Percentiles rank a stretch among this genome's conserved stretches.
These are phyloP conservation scores for Gentiana dahurica DNA, from an alignment of 257 asterid species.

Conservation along the genomic window DNA sequence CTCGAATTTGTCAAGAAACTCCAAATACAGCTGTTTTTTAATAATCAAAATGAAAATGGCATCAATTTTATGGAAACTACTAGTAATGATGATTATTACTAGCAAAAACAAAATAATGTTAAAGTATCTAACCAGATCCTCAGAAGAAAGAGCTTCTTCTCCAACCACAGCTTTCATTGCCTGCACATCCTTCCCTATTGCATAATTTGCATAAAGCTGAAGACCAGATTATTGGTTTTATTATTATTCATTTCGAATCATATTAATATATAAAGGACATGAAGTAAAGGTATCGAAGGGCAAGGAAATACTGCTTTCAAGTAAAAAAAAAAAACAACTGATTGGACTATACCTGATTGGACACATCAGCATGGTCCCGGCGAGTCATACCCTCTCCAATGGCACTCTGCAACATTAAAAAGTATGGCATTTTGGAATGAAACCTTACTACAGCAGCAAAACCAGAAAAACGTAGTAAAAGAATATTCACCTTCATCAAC, in stretches of 20 bases:
- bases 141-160: conserved; percentile 48
- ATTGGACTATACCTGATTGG: conserved; percentile 57
- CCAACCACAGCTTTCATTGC: conserved; percentile 56
- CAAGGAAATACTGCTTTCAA: too few species aligned
- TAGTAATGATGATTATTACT: not conserved
- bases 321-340: not conserved
- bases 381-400: conserved; percentile 99
- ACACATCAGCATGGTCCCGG: conserved; percentile 91
- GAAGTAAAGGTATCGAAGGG: too few species aligned
- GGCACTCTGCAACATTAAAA: conserved; percentile 62
- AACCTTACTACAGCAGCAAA: not conserved
- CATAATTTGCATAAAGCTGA: conserved; percentile 41
- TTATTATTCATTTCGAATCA: too few species aligned
- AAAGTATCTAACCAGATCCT: conserved; percentile 31
- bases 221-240: not conserved
- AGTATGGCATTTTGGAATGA: not conserved
- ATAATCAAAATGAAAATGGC: not conserved
- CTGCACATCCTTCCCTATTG: conserved; percentile 46
- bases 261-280: too few species aligned
- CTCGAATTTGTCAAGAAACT: conserved; percentile 47
- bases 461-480: not conserved
- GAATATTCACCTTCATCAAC: conserved; percentile 75
- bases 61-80: not conserved
- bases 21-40: conserved; percentile 30
- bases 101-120: not conserved